Conservation (phyloP, 306 rosid genomes). For the Elaeagnus macrophylla region DNA sequence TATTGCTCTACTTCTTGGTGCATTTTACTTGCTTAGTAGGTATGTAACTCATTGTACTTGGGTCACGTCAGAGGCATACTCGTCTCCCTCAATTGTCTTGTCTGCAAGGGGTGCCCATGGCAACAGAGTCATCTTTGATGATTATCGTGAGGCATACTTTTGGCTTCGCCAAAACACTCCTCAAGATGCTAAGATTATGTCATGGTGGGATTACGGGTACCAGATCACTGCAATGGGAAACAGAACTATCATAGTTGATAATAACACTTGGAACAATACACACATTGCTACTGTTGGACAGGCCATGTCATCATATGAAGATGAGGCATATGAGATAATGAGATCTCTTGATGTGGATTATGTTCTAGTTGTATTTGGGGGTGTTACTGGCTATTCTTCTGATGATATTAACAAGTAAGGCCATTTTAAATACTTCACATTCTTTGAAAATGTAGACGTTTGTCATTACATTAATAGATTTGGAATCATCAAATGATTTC, state of each 20-base stretch:
- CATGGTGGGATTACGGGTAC: conserved; percentile 99
- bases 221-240: conserved; percentile 99
- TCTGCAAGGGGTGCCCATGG: conserved; percentile 99
- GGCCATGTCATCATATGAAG: conserved; percentile 98
- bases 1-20: conserved; percentile 69
- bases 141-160: conserved; percentile 98
- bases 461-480: conserved; percentile 3
- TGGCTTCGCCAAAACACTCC: conserved; percentile 99
- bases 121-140: conserved; percentile 88
- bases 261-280: conserved; percentile 98
- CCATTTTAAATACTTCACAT: conserved; percentile 10
- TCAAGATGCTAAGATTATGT: conserved; percentile 93
- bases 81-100: conserved; percentile 98
- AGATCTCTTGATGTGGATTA: conserved; percentile 87
- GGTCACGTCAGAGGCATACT: conserved; percentile 99
- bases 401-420: conserved; percentile 98
- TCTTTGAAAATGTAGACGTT: conserved; percentile 3
- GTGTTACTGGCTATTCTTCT: conserved; percentile 97
- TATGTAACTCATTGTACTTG: conserved; percentile 96
- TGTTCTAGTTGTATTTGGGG: conserved; percentile 96
- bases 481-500: neutral
- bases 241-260: conserved; percentile 96
- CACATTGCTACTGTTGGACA: conserved; percentile 99
- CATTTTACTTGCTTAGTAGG: conserved; percentile 82
- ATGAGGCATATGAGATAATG: conserved; percentile 94